Evolutionary conservation across 2,329 filamentous ascomycete genomes (phyloP).

Genomic region (Xylariaceae sp.): DNA sequence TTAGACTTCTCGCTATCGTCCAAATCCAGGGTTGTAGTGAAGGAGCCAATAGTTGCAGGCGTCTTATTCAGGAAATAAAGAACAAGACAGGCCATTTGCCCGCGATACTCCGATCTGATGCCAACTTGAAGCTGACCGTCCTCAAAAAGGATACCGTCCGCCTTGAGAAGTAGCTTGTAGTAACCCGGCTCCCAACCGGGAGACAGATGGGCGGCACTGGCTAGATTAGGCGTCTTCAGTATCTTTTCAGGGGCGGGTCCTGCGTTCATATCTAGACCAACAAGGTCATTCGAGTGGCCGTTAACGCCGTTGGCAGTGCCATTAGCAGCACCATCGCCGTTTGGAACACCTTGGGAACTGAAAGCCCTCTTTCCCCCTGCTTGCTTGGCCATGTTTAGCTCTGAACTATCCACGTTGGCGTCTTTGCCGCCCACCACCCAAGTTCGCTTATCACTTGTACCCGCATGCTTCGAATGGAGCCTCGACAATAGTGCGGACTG

Average conservation of each 20-base stretch:
- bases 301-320: constrained; percentile 45
- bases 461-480: constrained; percentile 88
- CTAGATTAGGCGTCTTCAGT: constrained; percentile 72
- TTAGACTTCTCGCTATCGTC: constrained; percentile 59
- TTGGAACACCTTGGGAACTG: constrained; percentile 52
- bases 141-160: constrained; percentile 89
- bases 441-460: constrained; percentile 88
- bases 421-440: constrained; percentile 98
- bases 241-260: constrained; percentile 52
- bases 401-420: constrained; percentile 74
- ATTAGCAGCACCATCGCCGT: constrained; percentile 43
- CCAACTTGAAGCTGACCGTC: constrained; percentile 92
- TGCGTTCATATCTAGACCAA: constrained; percentile 73
- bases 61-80: constrained; percentile 96
- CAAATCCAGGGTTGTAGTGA: constrained; percentile 90
- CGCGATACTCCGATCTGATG: constrained; percentile 86
- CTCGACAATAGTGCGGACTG: constrained; percentile 87
- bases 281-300: constrained; percentile 60
- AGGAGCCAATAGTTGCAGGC: constrained; percentile 75
- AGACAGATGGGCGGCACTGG: constrained; percentile 85
- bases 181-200: constrained; percentile 93
- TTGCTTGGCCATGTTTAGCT: constrained; percentile 75
- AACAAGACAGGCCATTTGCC: constrained; percentile 92
- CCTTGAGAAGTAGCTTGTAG: constrained; percentile 69
- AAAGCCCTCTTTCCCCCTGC: constrained; percentile 83